A percentile compares a stretch with the other conserved stretches of the same genome.
phyloP scores from a whole-genome alignment of 2,329 filamentous ascomycete genomes.

The Cercospora sp. region DNA sequence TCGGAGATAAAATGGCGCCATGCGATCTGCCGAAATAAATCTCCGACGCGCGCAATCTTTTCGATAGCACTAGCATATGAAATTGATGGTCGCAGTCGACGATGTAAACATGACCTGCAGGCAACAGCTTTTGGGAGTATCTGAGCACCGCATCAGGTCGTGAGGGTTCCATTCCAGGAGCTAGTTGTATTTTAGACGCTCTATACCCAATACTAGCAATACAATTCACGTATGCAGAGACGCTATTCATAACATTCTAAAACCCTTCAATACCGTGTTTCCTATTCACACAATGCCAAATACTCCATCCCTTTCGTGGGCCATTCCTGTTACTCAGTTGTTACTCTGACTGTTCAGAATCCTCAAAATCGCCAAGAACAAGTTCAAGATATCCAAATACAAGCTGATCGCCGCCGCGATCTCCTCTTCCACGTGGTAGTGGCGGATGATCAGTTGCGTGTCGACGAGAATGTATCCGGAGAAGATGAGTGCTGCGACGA shows the following conservation, averaged over 20 bases:
- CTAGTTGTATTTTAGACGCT: neutral
- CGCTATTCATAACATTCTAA: slow-evolving; percentile 5
- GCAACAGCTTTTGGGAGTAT: neutral
- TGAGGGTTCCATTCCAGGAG: neutral
- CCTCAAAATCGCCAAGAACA: slow-evolving; percentile 92
- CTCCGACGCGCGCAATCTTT: neutral
- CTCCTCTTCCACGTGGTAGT: slow-evolving; percentile 80
- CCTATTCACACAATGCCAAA: neutral
- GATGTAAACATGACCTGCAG: neutral
- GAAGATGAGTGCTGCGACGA: slow-evolving; percentile 81
- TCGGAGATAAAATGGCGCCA: neutral
- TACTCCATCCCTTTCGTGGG: no score
- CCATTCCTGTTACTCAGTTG: slow-evolving; percentile 59
- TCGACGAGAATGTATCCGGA: slow-evolving; percentile 93
- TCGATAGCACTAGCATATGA: neutral
- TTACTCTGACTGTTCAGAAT: slow-evolving; percentile 96
- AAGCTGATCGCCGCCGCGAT: slow-evolving; percentile 66
- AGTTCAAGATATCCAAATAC: slow-evolving; percentile 70
- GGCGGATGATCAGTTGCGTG: slow-evolving; percentile 90
- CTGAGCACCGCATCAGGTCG: neutral
- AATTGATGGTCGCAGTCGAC: neutral
- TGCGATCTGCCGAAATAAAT: neutral
- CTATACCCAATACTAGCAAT: slow-evolving; percentile 6
- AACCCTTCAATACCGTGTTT: neutral
- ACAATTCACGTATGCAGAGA: neutral